Evolutionary conservation across 345 rosid species (phyloP), one percentile per base, ranked within the genome.

Genomic region (Melastoma malabathricum): DNA sequence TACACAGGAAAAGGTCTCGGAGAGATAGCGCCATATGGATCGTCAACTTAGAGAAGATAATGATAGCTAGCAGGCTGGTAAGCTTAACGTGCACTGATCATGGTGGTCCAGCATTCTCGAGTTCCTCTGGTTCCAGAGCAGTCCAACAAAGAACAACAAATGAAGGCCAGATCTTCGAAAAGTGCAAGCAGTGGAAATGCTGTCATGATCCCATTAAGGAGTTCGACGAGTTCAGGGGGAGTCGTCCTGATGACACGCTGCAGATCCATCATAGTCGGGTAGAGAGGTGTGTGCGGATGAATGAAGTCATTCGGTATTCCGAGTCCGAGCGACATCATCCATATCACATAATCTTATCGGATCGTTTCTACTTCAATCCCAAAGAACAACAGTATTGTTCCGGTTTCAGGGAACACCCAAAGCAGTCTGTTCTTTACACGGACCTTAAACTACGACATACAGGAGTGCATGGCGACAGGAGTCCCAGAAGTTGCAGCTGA

Each of bases 231-330:
- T 88, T 93, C 74, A 75, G 88, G 85, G 66, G 63, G 44, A 88
- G 83, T 66, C 85, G 94, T 14, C 94, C 99, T 0, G 99, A 46
- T 93, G 99, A 97, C 97, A 93, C 60, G 64, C 68, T 65, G 75
- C 81, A 0, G 63, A 62, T 54, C 70, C 74, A 19, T 54, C 47
- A 5, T 51, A 65, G n/a, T 73, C 62, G 73, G 39, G 55, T 10
- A 43, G 44, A 51, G 22, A 29, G 3, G 18, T n/a, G 23, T 51
- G 44, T n/a, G 25, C 25, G 25, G 27, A n/a, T 22, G 12, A 44
- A 16, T 15, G 48, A 27, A 50, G 50, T 59, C 51, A 29, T 50
- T 27, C 12, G 12, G 41, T 12, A 8, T 34, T 34, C 12, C 9
- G n/a, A n/a, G 12, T 34, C 12, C 41, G 6, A 34, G 12, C 9